A percentile compares a stretch with the other conserved stretches of the same genome.
Conservation (phyloP, 169 alveolate genomes). For the Cytauxzoon felis region DNA sequence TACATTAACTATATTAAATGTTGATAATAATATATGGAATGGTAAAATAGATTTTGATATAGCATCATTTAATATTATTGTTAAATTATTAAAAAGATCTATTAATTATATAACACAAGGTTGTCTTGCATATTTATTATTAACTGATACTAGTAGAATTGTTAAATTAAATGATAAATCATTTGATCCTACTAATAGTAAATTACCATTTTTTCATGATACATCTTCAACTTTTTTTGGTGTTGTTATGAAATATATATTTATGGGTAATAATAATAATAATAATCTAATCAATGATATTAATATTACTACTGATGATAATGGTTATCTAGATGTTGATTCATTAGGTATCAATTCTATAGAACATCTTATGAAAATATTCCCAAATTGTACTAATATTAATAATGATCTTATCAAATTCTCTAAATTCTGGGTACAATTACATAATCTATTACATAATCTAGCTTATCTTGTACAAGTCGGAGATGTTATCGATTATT, state of each 20-base stretch:
- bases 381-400: constrained; percentile 43
- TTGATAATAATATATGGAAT: constrained; percentile 38
- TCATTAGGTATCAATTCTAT: background rate
- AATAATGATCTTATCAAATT: constrained; percentile 30
- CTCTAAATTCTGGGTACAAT: constrained; percentile 36
- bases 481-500: constrained; percentile 35
- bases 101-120: constrained; percentile 68
- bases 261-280: background rate
- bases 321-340: background rate
- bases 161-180: background rate
- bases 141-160: constrained; percentile 8
- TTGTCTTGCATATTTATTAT: constrained; percentile 53
- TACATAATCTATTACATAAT: constrained; percentile 21
- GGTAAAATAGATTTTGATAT: constrained; percentile 59
- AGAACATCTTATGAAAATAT: background rate
- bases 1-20: constrained; percentile 39
- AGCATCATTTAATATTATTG: constrained; percentile 63
- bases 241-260: constrained; percentile 23
- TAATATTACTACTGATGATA: background rate
- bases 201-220: background rate
- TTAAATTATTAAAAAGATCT: constrained; percentile 62
- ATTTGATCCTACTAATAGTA: background rate
- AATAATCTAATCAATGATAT: background rate
- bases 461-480: constrained; percentile 30
- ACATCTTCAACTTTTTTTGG: constrained; percentile 33